phyloP scores from a whole-genome alignment of 805 yeast genomes.

The Ogataea methanolica region DNA sequence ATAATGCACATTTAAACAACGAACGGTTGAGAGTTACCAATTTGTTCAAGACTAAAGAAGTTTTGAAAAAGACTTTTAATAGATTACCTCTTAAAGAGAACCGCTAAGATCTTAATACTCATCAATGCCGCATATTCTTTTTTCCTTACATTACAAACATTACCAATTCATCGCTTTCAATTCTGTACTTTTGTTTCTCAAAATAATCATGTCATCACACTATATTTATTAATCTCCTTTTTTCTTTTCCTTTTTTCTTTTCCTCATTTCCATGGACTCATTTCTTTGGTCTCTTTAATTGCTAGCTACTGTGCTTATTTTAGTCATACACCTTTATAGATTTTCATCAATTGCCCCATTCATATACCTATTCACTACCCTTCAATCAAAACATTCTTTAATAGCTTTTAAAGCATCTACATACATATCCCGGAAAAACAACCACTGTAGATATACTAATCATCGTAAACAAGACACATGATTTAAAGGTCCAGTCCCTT shows the following conservation, averaged over 20 bases:
- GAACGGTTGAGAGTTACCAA: slow-evolving; percentile 80
- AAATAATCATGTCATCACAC: neutral
- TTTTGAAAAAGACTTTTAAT: slow-evolving; percentile 50
- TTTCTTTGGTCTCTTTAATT: no score
- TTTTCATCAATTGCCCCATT: no score
- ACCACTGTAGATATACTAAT: neutral
- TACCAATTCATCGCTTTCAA: neutral
- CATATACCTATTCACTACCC: no score
- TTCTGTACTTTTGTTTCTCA: neutral
- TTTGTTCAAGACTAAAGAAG: slow-evolving; percentile 65
- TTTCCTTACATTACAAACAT: neutral
- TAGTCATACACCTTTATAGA: neutral
- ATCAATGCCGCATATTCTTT: neutral
- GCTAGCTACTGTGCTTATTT: neutral
- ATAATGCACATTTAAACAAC: slow-evolving; percentile 88
- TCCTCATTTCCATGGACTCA: no score
- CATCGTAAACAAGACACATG: slow-evolving; percentile 33
- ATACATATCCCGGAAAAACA: no score
- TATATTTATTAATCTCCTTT: no score
- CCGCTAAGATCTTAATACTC: neutral
- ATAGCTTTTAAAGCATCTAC: no score
- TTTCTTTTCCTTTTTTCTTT: no score
- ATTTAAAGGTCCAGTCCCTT: slow-evolving; percentile 70
- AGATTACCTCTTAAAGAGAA: slow-evolving; percentile 29
- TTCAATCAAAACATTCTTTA: neutral